phyloP scores from a whole-genome alignment of 495 filamentous ascomycete genomes.

The Tuber melanosporum region DNA sequence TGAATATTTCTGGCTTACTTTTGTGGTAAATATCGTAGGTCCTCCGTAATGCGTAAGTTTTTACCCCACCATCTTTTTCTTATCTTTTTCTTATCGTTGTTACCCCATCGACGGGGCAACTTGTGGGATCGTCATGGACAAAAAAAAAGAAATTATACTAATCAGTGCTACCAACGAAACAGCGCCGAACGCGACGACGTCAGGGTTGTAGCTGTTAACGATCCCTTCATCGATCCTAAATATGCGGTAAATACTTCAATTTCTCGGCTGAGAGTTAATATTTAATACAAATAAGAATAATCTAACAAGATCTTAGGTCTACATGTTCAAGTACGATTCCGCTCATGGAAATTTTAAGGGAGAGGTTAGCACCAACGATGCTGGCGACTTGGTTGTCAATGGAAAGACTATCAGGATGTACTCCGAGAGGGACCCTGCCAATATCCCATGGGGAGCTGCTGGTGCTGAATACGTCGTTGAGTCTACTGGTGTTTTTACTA shows the following conservation, averaged over 20 bases:
- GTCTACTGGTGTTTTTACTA: conserved; percentile 99
- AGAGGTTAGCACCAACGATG: conserved; percentile 63
- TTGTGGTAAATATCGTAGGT: conserved; percentile 44
- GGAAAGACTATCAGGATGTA: conserved; percentile 96
- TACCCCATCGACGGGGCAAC: conserved; percentile 27
- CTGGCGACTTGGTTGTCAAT: conserved; percentile 72
- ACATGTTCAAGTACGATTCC: conserved; percentile 99
- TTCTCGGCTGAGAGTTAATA: not conserved
- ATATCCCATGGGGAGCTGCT: conserved; percentile 84
- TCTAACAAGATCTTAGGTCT: conserved; percentile 56
- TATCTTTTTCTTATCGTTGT: conserved; percentile 20
- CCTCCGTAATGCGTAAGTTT: conserved; percentile 72
- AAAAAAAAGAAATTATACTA: conserved; percentile 37
- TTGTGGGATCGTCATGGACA: conserved; percentile 39
- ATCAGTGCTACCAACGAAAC: conserved; percentile 48
- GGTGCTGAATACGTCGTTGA: conserved; percentile 95
- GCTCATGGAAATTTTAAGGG: conserved; percentile 97
- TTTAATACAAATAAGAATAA: not conserved
- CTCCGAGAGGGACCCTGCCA: conserved; percentile 80
- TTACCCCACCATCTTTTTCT: conserved; percentile 13
- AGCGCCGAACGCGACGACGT: conserved; percentile 79
- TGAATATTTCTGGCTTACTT: conserved; percentile 23
- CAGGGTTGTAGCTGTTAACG: conserved; percentile 92
- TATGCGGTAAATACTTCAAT: conserved; percentile 73
- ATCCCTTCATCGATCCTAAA: conserved; percentile 96